These are phyloP conservation scores for Dryas integrifolia DNA, from an alignment of 331 rosid genomes.

Conservation along the genomic window DNA sequence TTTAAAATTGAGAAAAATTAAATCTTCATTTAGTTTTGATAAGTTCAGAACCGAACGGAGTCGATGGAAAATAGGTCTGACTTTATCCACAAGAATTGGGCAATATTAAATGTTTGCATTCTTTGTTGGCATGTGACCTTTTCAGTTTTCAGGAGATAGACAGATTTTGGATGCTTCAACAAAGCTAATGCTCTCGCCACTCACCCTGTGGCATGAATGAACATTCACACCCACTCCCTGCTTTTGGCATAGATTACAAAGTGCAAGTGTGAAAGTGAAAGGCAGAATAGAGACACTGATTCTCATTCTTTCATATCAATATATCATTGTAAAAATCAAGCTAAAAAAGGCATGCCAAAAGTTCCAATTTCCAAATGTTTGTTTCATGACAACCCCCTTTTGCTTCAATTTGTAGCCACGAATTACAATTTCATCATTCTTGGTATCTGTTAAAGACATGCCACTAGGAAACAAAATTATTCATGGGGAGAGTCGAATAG, in stretches of 20 bases:
- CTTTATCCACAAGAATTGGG: not conserved
- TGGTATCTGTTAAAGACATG: slow-evolving; percentile 25
- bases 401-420: slow-evolving; percentile 35
- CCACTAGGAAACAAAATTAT: slow-evolving; percentile 24
- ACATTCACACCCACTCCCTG: slow-evolving; percentile 22
- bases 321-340: slow-evolving; percentile 21
- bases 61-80: not conserved
- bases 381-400: slow-evolving; percentile 13
- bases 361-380: slow-evolving; percentile 24
- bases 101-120: slow-evolving; percentile 30
- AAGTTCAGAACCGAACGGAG: not conserved
- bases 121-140: slow-evolving; percentile 24
- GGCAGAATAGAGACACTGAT: slow-evolving; percentile 32
- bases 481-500: slow-evolving; percentile 30
- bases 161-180: slow-evolving; percentile 41
- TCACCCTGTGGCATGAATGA: slow-evolving; percentile 32
- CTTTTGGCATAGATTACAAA: slow-evolving; percentile 40
- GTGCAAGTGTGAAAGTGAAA: slow-evolving; percentile 30
- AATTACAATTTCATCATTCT: slow-evolving; percentile 3
- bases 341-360: slow-evolving; percentile 14
- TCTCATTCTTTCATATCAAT: slow-evolving; percentile 37
- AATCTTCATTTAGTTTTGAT: too few relatives aligned
- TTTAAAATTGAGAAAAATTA: too few relatives aligned
- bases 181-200: slow-evolving; percentile 58
- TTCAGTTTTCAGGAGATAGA: slow-evolving; percentile 29